Base-by-base conservation (phyloP, 208 protist genomes). In the Trypanosoma melophagium region DNA sequence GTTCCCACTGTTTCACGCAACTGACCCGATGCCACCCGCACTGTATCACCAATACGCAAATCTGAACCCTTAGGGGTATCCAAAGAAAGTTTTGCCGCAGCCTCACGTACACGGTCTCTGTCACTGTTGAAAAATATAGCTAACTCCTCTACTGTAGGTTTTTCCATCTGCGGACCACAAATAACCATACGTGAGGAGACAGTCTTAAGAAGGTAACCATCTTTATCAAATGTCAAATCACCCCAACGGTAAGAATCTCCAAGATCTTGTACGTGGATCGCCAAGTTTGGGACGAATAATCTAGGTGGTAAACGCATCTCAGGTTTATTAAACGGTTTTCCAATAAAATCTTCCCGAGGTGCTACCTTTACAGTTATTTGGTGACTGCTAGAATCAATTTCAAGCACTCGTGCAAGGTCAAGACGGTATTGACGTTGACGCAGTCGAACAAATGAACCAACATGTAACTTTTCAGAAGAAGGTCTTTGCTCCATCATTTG, bases 71-170 rank as follows among this genome's bases (percentile, higher is more conserved):
- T 59, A 19, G 42, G 59, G 42, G 9, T 42, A 16, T 54, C 49
- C 12, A 45, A 66, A 41, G 51, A 40, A 25, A 78, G 70, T 2
- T 57, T 69, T 49, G 64, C 66, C 52, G 87, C 73, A 9, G 87
- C 87, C 68, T 84, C 78, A 51, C 80, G 76, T 31, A 96, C 87
- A 25, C 79, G 80, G 24, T 92, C 85, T 31, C 86, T 80, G 22
- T 93, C 79, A 74, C 92, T 84, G 61, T 93, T 84, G 71, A 84
- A 93, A 78, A 96, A 96, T n/a, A 76, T 58, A 40, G 86, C 91
- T 13, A 96, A 82, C 74, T 96, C 88, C 60, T 94, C 86, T 16
- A 83, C 79, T 19, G 78, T 87, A 47, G 89, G 89, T 57, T 82
- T 80, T 53, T 89, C 80, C 84, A 93, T 81, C 66, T 93, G 74